A percentile compares a stretch with the other conserved stretches of the same genome.
Evolutionary conservation across 257 asterid genomes (phyloP).

Genomic region (Solanum dulcamara): DNA sequence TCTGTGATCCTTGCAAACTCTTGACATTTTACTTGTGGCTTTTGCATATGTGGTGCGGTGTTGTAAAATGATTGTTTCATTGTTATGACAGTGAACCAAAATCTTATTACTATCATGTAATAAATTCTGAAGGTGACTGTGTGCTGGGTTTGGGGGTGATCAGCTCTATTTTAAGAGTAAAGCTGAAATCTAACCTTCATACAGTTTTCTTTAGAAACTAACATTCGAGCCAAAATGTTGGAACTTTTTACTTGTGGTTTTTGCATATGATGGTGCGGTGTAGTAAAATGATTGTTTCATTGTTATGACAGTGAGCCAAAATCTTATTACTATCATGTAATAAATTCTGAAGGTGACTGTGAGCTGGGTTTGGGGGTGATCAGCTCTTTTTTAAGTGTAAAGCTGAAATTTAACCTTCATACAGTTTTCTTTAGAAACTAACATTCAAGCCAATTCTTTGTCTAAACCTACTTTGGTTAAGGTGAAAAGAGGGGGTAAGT

Average conservation of each 20-base stretch:
- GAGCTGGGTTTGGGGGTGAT: neutral
- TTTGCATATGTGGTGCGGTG: neutral
- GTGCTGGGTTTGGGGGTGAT: neutral
- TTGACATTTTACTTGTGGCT: too few species aligned
- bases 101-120: neutral
- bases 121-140: neutral
- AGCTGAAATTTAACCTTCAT: neutral
- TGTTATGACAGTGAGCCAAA: neutral
- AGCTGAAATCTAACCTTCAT: neutral
- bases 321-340: neutral
- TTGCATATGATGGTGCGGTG: neutral
- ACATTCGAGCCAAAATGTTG: neutral
- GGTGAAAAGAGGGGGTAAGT: neutral
- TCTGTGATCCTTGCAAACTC: neutral
- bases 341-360: neutral
- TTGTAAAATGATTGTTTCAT: neutral
- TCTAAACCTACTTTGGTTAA: neutral
- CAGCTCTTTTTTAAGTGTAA: neutral
- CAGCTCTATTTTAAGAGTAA: neutral
- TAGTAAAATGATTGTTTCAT: neutral
- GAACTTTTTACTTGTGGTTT: neutral
- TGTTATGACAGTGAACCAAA: neutral
- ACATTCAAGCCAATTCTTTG: neutral
- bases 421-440: neutral
- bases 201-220: neutral